Evolutionary conservation across 2,329 filamentous ascomycete genomes (phyloP).

Genomic region (Aspergillus brunneoviolaceus): DNA sequence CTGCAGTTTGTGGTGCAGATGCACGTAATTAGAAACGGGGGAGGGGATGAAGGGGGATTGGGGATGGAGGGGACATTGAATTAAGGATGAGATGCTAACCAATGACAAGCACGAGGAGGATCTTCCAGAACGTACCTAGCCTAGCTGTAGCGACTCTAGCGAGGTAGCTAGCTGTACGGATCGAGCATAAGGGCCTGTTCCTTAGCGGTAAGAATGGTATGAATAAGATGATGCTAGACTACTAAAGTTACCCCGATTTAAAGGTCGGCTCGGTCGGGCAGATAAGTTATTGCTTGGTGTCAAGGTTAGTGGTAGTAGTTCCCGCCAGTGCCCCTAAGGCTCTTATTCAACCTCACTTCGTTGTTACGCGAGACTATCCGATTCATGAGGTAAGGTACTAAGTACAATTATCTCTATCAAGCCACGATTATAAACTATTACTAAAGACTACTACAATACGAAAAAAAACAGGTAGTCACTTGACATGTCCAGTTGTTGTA

Average conservation of each 20-base stretch:
- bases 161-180: slow-evolving; percentile 9
- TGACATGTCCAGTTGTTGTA: background rate
- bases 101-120: slow-evolving; percentile 19
- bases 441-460: background rate
- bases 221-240: too few species aligned
- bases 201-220: background rate
- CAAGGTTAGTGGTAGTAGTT: background rate
- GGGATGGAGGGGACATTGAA: slow-evolving; percentile 12
- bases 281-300: background rate
- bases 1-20: background rate
- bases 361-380: too few species aligned
- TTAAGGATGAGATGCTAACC: slow-evolving; percentile 11
- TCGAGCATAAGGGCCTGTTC: background rate
- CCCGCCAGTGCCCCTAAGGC: background rate
- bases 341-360: too few species aligned
- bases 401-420: too few species aligned
- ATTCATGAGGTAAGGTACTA: too few species aligned
- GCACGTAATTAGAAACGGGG: slow-evolving; percentile 9
- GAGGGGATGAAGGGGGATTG: too few species aligned
- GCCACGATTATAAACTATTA: too few species aligned
- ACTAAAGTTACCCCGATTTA: background rate
- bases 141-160: slow-evolving; percentile 1
- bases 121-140: slow-evolving; percentile 8
- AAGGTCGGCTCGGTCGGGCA: slow-evolving; percentile 2
- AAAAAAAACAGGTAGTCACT: background rate